Evolutionary conservation across 2,329 filamentous ascomycete genomes (phyloP), one percentile per base, ranked within the genome.

Genomic region (Cladosporium colombiae): DNA sequence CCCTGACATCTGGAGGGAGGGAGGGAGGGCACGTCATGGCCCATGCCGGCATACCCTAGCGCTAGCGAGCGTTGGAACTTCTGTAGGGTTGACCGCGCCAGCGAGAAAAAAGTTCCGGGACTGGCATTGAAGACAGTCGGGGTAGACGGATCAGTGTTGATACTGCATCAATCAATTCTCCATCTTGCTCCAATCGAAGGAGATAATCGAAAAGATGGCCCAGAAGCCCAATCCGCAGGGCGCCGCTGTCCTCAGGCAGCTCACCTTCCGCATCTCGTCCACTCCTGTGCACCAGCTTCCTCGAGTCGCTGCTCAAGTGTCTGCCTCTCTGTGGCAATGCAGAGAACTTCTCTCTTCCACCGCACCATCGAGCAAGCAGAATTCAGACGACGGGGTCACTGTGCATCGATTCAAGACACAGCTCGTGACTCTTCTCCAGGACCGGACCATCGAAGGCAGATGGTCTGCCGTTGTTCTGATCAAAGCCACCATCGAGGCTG

Each of bases 401-500:
- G 84, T 95, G 1, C 91, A 96, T 78, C 94, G 91, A 76, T 83
- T 96, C 73, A 92, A 91, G 75, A 92, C 91, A 5, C 88, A 91
- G 62, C 82, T 97, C 66, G 89, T 88, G 1, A 88, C 90, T 14
- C 82, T 97, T 16, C 81, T 97, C 37, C 91, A 91, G 74, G 92
- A 94, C 65, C 89, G 89, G 66, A 91, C 81, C 57, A 76, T 86
- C 2, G 87, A 93, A 71, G 91, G 89, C 52, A 87, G 92, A 72
- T 96, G 94, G 80, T 85, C 89, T 21, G 93, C 89, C 7, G 86
- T 91, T 52, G 88, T 91, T 18, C 79, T 97, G 58, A 86, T 93
- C 77, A 97, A 97, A 80, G 86, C 91, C 4, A 82, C 89, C 5
- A 82, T 97, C 52, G 93, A 97, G 72, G 87, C 90, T 49, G 93